A percentile compares a stretch with the other conserved stretches of the same genome.
phyloP scores from a whole-genome alignment of 495 filamentous ascomycete species.

The Cercophora sp. region DNA sequence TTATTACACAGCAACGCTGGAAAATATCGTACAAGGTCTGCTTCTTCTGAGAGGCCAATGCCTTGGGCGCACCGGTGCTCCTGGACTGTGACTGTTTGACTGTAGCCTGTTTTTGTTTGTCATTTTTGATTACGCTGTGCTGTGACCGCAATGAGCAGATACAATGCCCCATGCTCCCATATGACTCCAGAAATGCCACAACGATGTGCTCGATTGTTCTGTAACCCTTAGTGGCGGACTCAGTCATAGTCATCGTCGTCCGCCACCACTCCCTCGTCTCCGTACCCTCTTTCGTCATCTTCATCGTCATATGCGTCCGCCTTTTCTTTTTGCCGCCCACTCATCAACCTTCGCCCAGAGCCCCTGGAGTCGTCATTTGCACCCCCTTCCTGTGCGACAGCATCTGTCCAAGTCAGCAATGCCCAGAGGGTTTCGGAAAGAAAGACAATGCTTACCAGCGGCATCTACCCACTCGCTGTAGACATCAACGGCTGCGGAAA shows the following conservation, averaged over 20 bases:
- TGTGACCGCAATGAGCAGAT: no score
- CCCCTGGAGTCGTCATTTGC: neutral
- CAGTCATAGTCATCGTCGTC: conserved; percentile 44
- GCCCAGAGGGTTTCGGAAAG: no score
- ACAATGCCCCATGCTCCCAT: no score
- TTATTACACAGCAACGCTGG: neutral
- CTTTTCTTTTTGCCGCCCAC: conserved; percentile 20
- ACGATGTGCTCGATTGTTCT: no score
- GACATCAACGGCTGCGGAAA: conserved; percentile 87
- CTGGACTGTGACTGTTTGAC: neutral
- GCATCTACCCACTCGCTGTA: conserved; percentile 99
- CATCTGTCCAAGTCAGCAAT: conserved; percentile 25
- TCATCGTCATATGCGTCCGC: conserved; percentile 46
- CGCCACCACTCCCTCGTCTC: conserved; percentile 38
- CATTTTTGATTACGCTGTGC: no score
- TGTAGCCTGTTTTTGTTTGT: neutral
- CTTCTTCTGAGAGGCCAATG: no score
- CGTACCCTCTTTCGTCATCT: conserved; percentile 42
- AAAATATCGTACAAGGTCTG: no score
- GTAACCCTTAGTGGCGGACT: no score
- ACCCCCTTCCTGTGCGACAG: conserved; percentile 36
- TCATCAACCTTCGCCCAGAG: conserved; percentile 4
- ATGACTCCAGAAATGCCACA: no score
- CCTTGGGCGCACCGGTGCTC: no score
- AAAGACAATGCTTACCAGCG: conserved; percentile 73